These are phyloP conservation scores for Citrullus colocynthis DNA, from an alignment of 306 rosid genomes.

Conservation along the genomic window DNA sequence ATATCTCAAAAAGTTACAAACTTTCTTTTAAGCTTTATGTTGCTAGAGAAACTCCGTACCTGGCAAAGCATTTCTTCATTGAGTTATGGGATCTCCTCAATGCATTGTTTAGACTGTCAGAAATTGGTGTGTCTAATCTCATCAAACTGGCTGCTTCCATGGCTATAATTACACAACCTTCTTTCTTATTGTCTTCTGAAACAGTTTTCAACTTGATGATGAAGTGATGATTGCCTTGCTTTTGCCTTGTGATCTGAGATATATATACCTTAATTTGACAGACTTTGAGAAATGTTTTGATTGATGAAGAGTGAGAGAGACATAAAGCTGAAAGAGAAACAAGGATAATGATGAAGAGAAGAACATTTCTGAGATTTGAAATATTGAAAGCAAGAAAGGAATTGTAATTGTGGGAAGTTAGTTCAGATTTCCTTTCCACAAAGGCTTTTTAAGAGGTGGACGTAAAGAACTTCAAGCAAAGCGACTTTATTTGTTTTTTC, in stretches of 20 bases:
- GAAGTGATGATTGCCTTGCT: background rate
- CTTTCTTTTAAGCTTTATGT: background rate
- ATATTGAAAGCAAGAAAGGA: conserved; percentile 50
- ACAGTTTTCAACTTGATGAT: background rate
- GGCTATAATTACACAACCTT: conserved; percentile 7
- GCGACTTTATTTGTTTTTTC: background rate
- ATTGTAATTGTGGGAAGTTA: conserved; percentile 17
- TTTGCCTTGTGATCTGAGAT: background rate
- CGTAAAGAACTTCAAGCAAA: background rate
- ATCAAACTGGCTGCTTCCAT: conserved; percentile 23
- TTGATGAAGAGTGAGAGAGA: background rate
- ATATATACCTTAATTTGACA: background rate
- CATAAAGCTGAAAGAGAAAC: background rate
- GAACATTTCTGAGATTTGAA: conserved; percentile 21
- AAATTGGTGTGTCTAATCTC: conserved; percentile 41
- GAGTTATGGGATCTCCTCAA: conserved; percentile 51
- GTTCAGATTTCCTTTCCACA: background rate
- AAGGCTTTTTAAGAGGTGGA: background rate
- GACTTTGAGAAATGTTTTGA: background rate
- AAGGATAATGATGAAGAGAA: conserved; percentile 13
- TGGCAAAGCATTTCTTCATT: conserved; percentile 67
- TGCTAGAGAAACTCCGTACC: conserved; percentile 22
- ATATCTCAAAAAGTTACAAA: background rate
- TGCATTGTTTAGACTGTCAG: conserved; percentile 69
- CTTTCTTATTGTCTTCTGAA: background rate